Conservation (phyloP, 495 filamentous ascomycete genomes). For the Tuber calosporum region DNA sequence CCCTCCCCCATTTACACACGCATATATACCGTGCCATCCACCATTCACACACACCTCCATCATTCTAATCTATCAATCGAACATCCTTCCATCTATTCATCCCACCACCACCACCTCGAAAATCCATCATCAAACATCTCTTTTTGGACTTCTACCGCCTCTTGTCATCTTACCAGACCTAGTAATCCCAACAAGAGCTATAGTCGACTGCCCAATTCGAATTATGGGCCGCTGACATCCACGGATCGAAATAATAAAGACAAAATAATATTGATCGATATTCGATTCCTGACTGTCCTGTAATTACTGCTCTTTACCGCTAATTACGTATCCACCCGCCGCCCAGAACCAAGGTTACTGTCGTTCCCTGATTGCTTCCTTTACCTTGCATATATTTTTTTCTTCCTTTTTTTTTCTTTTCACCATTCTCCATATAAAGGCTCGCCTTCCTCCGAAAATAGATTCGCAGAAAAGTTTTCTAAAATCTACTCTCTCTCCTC, state of each 20-base stretch:
- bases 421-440: conserved; percentile 21
- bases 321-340: conserved; percentile 28
- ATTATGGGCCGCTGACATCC: conserved; percentile 31
- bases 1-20: conserved; percentile 7
- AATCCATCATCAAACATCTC: not conserved
- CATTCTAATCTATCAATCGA: conserved; percentile 14
- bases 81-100: not conserved
- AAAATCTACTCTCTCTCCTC: conserved; percentile 16
- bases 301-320: conserved; percentile 12
- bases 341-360: conserved; percentile 26
- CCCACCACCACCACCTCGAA: conserved; percentile 4
- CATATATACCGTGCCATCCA: not conserved
- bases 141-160: not conserved
- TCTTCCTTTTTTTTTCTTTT: not conserved
- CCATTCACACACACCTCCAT: conserved; percentile 6
- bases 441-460: conserved; percentile 19
- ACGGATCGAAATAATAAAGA: not conserved
- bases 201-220: conserved; percentile 30
- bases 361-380: conserved; percentile 32
- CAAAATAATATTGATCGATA: conserved; percentile 27
- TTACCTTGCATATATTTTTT: conserved; percentile 11
- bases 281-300: conserved; percentile 26
- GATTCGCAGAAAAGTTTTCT: conserved; percentile 17
- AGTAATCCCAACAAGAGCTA: conserved; percentile 10
- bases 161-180: not conserved